A percentile compares a stretch with the other conserved stretches of the same genome.
These are phyloP conservation scores for Plasmodium chabaudi DNA, from an alignment of 169 alveolate species.

Conservation along the genomic window DNA sequence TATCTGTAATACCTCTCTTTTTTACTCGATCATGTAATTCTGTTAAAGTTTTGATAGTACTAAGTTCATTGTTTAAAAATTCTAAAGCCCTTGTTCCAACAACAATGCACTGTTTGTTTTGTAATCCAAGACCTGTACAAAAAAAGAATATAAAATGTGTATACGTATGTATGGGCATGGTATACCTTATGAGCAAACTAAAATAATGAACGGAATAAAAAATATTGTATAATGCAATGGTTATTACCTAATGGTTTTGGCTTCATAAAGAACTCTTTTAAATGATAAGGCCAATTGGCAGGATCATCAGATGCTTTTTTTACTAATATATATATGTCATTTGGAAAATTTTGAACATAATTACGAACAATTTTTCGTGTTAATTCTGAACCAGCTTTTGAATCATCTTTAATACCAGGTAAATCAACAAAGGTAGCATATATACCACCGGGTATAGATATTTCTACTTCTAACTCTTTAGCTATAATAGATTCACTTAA, in stretches of 20 bases:
- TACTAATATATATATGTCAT: conserved; percentile 90
- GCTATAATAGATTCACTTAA: conserved; percentile 84
- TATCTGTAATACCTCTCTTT: conserved; percentile 82
- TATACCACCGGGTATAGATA: conserved; percentile 89
- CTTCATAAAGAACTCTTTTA: conserved; percentile 87
- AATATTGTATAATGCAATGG: neutral
- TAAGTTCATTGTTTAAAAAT: conserved; percentile 86
- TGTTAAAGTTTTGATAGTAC: conserved; percentile 84
- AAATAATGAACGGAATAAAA: too few species aligned
- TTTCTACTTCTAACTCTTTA: conserved; percentile 89
- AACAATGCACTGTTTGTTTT: conserved; percentile 89
- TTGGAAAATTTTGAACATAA: conserved; percentile 91
- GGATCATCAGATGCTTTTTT: conserved; percentile 93
- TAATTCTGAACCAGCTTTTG: conserved; percentile 90
- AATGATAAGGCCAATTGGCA: conserved; percentile 92
- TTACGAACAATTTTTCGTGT: conserved; percentile 89
- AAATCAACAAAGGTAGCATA: conserved; percentile 92
- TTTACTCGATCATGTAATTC: conserved; percentile 88
- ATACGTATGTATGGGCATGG: neutral
- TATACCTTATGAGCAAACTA: too few species aligned
- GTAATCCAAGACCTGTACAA: conserved; percentile 87
- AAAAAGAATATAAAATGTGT: neutral
- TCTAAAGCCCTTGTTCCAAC: conserved; percentile 93
- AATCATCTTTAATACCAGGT: conserved; percentile 93
- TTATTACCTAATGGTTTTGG: conserved; percentile 82